Base-by-base conservation (phyloP, 805 yeast genomes). In the Tetrapisispora phaffii region DNA sequence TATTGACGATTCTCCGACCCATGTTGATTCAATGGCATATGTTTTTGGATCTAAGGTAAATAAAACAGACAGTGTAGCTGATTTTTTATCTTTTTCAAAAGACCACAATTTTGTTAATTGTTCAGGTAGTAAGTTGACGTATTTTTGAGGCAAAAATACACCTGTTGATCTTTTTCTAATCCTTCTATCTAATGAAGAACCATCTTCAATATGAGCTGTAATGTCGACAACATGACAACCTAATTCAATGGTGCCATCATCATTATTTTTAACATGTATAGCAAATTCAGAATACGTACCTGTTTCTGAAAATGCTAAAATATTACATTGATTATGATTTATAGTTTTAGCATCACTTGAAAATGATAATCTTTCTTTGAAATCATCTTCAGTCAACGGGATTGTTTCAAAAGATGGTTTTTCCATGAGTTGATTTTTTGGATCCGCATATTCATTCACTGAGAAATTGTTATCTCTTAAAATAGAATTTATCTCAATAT, bases 131-230 rank as follows among this genome's bases (percentile, higher is more conserved):
- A 88, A 71, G 47, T 81, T 76, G 12, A 70, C 74, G 37, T 79
- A 75, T 24, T 74, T 71, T 60, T 89, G 96, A 13, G 94, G 93
- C 62, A 89, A 73, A 57, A 81, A 84, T 3, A 90, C 97, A 7
- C 96, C 80, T 4, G 90, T 78, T 1, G 94, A 87, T 60, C 97
- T 76, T 68, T 86, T 88, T 65, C 86, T 85, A 1, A 95, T 84
- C 60, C 90, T 88, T 50, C 89, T 80, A 58, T 93, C 98, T 49
- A 90, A 68, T 9, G 78, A 67, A 0, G 95, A 78, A 15, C 88
- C 90, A 34, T 78, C 82, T 52, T 75, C 78, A 43, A 90, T 65
- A 53, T 71, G 85, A 38, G 79, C 78, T 3, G 94, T 72, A 4
- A 83, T 79, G 66, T 93, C 98, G 28, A 84, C 72, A 39, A 84